Evolutionary conservation across 2,329 filamentous ascomycete species (phyloP).

Genomic region (Colletotrichum spaethianum): DNA sequence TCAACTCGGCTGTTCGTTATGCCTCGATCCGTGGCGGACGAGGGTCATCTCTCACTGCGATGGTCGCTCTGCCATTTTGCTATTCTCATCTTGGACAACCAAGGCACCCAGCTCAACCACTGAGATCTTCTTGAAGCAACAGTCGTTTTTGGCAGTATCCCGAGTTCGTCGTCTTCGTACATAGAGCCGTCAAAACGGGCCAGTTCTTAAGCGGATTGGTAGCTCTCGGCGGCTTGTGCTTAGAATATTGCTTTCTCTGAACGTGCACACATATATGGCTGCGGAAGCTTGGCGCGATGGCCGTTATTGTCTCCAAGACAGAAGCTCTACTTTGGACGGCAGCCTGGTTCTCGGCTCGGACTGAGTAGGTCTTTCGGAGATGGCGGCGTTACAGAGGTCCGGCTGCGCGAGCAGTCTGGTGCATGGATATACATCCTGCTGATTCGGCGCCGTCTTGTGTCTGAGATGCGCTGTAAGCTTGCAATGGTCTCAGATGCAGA

Average conservation of each 20-base stretch:
- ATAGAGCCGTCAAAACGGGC: neutral
- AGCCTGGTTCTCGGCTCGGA: neutral
- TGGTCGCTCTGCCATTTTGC: neutral
- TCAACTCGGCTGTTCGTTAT: too few relatives aligned
- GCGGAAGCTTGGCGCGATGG: neutral
- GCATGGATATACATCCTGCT: constrained; percentile 4
- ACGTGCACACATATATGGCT: too few relatives aligned
- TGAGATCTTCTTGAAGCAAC: neutral
- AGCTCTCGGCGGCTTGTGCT: neutral
- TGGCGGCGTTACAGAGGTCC: neutral
- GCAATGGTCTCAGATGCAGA: constrained; percentile 28
- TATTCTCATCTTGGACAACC: neutral
- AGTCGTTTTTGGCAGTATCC: neutral
- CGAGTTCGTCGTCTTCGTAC: neutral
- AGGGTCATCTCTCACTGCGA: neutral
- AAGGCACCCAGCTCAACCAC: neutral
- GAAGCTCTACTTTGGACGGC: neutral
- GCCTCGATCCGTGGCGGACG: neutral
- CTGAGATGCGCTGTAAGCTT: constrained; percentile 23
- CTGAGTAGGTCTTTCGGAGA: neutral
- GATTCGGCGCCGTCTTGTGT: constrained; percentile 14
- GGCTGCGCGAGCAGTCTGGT: neutral
- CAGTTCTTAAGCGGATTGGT: too few relatives aligned
- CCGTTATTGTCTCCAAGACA: neutral
- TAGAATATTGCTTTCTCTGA: neutral